Conservation (phyloP, 176 grass and related monocot genomes). For the maize (Zea mays) region Zm-B73-REFERENCE-NAM-5.0 NC_050098.1:177114501-177115000, state of each 20-base stretch:
- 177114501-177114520: not conserved
- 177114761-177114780: slow-evolving; percentile 32
- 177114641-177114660: not conserved
- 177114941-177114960: slow-evolving; percentile 62
- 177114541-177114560: slow-evolving; percentile 71
- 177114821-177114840: too few relatives aligned
- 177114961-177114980: slow-evolving; percentile 42
- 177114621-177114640: not conserved
- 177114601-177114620: slow-evolving; percentile 51
- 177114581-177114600: slow-evolving; percentile 41
- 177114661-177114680: not conserved
- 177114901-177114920: too few relatives aligned
- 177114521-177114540: not conserved
- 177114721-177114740: too few relatives aligned
- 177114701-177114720: not conserved
- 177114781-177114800: too few relatives aligned
- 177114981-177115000: not conserved
- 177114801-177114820: too few relatives aligned
- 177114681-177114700: not conserved
- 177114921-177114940: slow-evolving; percentile 58
- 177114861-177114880: too few relatives aligned
- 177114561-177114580: slow-evolving; percentile 71
- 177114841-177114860: too few relatives aligned
- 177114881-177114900: too few relatives aligned
- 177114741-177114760: slow-evolving; percentile 54